Percentiles rank a stretch among this genome's conserved stretches.
These are phyloP conservation scores for Lipomyces yamadae DNA, from an alignment of 805 yeast species.

Conservation along the genomic window DNA sequence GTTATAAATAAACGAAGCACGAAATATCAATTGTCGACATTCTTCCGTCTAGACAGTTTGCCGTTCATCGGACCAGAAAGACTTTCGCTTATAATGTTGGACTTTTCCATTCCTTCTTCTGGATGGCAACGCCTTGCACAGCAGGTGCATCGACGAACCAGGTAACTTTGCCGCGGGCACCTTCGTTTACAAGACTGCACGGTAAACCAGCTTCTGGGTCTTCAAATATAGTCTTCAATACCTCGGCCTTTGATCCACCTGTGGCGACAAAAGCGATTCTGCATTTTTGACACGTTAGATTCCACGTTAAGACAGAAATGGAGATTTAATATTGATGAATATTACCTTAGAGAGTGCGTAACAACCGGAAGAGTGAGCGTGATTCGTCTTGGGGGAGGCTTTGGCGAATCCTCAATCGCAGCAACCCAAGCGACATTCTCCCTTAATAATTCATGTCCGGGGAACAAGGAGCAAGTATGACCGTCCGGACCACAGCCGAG, in stretches of 20 bases:
- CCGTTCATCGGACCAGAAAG: neutral
- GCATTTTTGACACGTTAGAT: neutral
- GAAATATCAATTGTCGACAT: neutral
- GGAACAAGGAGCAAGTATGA: slow-evolving; percentile 95
- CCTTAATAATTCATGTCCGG: slow-evolving; percentile 84
- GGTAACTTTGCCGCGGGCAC: slow-evolving; percentile 93
- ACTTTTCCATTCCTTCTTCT: slow-evolving; percentile 37
- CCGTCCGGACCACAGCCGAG: slow-evolving; percentile 99
- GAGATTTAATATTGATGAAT: neutral
- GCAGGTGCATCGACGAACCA: slow-evolving; percentile 90
- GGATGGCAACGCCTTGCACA: slow-evolving; percentile 38
- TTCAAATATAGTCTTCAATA: slow-evolving; percentile 89
- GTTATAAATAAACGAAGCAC: neutral
- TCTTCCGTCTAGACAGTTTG: neutral
- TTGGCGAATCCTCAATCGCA: slow-evolving; percentile 89
- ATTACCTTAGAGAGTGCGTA: slow-evolving; percentile 65
- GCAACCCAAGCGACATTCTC: slow-evolving; percentile 95
- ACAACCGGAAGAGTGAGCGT: slow-evolving; percentile 93
- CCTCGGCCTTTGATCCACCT: slow-evolving; percentile 93
- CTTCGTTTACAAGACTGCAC: slow-evolving; percentile 88
- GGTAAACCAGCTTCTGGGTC: slow-evolving; percentile 97
- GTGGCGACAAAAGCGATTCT: slow-evolving; percentile 93
- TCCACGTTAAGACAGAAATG: neutral
- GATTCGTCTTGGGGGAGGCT: slow-evolving; percentile 83
- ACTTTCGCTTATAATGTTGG: slow-evolving; percentile 22